phyloP scores from a whole-genome alignment of 257 asterid genomes.

The Verbascum thapsus region DNA sequence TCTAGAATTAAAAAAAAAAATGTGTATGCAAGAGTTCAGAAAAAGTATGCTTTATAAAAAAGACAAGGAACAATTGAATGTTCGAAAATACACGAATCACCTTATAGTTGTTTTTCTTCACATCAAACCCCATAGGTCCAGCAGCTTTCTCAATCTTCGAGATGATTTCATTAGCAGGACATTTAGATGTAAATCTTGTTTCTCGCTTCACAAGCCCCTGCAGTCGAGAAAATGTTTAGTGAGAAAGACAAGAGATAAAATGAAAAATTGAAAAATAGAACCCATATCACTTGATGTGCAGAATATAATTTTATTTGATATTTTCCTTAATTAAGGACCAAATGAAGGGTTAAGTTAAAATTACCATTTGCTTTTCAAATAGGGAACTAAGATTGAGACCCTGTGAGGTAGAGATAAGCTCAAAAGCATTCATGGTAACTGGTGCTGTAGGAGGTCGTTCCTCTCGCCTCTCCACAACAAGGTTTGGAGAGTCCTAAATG shows the following conservation, averaged over 20 bases:
- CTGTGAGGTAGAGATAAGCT: slow-evolving; percentile 94
- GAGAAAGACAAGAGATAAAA: too few relatives aligned
- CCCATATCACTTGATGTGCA: too few relatives aligned
- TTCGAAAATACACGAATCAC: slow-evolving; percentile 28
- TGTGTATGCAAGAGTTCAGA: background rate
- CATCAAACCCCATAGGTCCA: slow-evolving; percentile 75
- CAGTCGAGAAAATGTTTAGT: slow-evolving; percentile 5
- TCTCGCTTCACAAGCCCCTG: slow-evolving; percentile 79
- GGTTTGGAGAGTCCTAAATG: slow-evolving; percentile 64
- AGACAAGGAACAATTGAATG: background rate
- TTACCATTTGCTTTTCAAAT: slow-evolving; percentile 90
- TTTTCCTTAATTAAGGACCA: too few relatives aligned
- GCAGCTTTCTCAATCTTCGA: slow-evolving; percentile 77
- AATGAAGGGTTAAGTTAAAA: background rate
- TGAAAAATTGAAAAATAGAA: too few relatives aligned
- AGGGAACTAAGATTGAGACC: slow-evolving; percentile 90
- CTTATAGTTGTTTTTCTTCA: slow-evolving; percentile 73
- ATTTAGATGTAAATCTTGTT: slow-evolving; percentile 76
- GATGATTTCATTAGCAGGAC: slow-evolving; percentile 69
- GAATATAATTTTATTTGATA: too few relatives aligned
- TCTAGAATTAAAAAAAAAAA: too few relatives aligned
- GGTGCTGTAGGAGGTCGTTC: slow-evolving; percentile 59
- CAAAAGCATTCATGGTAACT: slow-evolving; percentile 90
- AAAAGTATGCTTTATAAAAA: background rate
- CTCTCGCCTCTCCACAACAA: slow-evolving; percentile 89